phyloP scores from a whole-genome alignment of 805 yeast genomes.

The Monosporozyma aerobia region DNA sequence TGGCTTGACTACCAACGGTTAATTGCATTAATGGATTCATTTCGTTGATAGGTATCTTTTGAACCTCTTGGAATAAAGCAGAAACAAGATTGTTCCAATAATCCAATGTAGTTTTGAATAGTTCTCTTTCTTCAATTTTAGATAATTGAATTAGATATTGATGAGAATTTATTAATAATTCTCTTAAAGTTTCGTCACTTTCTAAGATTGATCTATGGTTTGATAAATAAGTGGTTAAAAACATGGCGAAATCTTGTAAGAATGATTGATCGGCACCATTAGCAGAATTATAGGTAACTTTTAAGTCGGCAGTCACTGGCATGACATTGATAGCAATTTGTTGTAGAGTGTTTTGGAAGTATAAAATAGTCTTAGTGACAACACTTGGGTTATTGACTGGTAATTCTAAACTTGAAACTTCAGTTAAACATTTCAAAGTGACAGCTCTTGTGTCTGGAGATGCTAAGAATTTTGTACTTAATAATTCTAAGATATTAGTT shows the following conservation, averaged over 20 bases:
- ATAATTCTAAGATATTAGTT: conserved; percentile 64
- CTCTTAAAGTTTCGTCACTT: conserved; percentile 42
- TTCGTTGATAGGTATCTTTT: conserved; percentile 63
- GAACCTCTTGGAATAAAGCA: conserved; percentile 76
- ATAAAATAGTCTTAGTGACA: conserved; percentile 44
- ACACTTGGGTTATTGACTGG: conserved; percentile 39
- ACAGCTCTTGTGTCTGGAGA: conserved; percentile 75
- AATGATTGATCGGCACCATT: conserved; percentile 83
- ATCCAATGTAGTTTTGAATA: conserved; percentile 90
- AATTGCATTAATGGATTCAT: conserved; percentile 71
- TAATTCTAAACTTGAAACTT: conserved; percentile 63
- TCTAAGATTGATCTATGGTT: conserved; percentile 65
- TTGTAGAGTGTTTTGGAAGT: conserved; percentile 68
- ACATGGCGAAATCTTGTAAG: conserved; percentile 91
- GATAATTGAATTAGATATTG: conserved; percentile 77
- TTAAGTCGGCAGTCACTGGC: conserved; percentile 66
- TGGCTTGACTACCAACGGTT: conserved; percentile 31
- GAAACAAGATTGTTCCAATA: conserved; percentile 88
- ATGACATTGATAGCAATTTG: conserved; percentile 54
- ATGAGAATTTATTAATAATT: conserved; percentile 62
- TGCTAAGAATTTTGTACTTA: conserved; percentile 66
- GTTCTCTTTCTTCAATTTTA: conserved; percentile 87
- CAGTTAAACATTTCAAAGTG: conserved; percentile 87
- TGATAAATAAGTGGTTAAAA: conserved; percentile 71
- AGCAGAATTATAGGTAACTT: conserved; percentile 62